A percentile compares a stretch with the other conserved stretches of the same genome.
Evolutionary conservation across 140 eudicot genomes (phyloP).

Genomic region (Oenanthe javanica): DNA sequence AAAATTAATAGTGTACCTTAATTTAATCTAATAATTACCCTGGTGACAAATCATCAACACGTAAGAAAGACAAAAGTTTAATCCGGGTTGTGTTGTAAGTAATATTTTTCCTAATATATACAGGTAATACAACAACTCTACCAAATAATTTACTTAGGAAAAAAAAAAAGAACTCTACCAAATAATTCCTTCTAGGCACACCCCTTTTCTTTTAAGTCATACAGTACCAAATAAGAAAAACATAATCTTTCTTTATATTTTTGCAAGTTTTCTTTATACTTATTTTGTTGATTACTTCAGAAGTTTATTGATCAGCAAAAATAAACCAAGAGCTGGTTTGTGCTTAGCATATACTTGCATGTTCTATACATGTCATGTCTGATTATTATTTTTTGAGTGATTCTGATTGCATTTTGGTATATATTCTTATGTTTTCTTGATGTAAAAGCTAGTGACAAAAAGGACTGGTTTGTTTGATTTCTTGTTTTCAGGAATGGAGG

Average conservation of each 20-base stretch:
- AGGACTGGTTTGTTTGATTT: neutral
- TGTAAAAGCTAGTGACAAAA: neutral
- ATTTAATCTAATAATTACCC: neutral
- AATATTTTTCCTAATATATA: neutral
- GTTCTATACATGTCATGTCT: neutral
- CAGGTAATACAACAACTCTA: neutral
- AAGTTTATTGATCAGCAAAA: neutral
- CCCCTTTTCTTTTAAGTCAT: neutral
- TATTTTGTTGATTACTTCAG: no score
- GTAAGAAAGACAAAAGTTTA: neutral
- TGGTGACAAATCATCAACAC: neutral
- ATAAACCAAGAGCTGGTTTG: neutral
- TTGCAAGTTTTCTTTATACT: no score
- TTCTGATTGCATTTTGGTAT: conserved; percentile 1
- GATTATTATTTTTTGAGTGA: neutral
- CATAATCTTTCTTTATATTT: neutral
- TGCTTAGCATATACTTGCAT: neutral
- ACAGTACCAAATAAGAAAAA: neutral
- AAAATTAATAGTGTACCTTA: neutral
- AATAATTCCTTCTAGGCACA: neutral
- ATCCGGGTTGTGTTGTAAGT: neutral
- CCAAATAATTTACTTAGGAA: no score
- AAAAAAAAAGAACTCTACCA: neutral
- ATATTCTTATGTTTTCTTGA: conserved; percentile 3
- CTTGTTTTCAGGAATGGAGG: conserved; percentile 30